Base-by-base conservation (phyloP, 2,329 filamentous ascomycete species). In the Xylaria sp. region DNA sequence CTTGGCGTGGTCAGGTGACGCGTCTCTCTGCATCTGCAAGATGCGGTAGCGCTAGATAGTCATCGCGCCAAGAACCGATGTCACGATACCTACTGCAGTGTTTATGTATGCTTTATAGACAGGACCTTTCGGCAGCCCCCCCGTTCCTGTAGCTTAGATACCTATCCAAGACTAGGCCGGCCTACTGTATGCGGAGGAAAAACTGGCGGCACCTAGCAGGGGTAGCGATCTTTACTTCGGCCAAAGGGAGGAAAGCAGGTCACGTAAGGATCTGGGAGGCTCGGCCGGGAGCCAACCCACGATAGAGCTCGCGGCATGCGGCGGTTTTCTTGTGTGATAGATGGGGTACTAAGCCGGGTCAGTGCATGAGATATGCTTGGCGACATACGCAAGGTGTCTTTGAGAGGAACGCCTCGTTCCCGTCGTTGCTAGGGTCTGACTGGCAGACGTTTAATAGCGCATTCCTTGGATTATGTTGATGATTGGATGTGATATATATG, bases 301-400 rank as follows among this genome's bases (percentile, higher is more conserved):
- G 46, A 52, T 44, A 33, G 49, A 60, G 40, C 54, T 40, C 23
- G 31, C 48, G 52, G 59, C 43, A 53, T 55, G 54, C 62, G 46
- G 51, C 59, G 52, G 48, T 48, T 49, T 48, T 44, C 25, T 56
- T 44, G 33, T 37, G 49, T 33, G 52, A 65, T 56, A 31, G 59
- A 59, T 37, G 46, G 57, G 29, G 40, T 64, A 62, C 62, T 58
- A 66, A 64, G 64, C 54, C 60, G 65, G 63, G 54, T 61, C 21
- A 54, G 52, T 63, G 60, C 65, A 67, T 63, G 54, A 61, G 37
- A 54, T 43, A 37, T 23, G 31, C 66, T 66, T 63, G 64, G 63
- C 63, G 23, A 51, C 58, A 64, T 61, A 64, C 33, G 64, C 54
- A 62, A 52, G 56, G 35, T 38, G 57, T 49, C 31, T 33, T 37